Conservation (phyloP, 768 basidiomycete species). For the Lyophyllum semitale region DNA sequence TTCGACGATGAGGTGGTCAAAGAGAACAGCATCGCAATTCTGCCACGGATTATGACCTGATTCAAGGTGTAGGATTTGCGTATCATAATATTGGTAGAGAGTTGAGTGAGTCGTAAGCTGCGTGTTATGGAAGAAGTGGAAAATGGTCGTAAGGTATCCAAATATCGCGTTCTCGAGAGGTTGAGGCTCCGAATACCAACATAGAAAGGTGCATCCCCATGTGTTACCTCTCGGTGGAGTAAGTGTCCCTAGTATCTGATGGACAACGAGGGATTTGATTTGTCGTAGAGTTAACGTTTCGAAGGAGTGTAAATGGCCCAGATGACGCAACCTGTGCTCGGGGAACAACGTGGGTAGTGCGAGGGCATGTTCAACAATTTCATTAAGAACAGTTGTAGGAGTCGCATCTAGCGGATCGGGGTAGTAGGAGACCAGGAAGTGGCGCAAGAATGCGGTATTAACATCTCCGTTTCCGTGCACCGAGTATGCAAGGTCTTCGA, state of each 20-base stretch:
- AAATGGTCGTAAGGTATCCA: slow-evolving; percentile 30
- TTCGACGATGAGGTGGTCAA: slow-evolving; percentile 23
- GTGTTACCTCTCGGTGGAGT: slow-evolving; percentile 24
- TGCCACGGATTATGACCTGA: slow-evolving; percentile 2
- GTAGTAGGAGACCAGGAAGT: slow-evolving; percentile 18
- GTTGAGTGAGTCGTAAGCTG: slow-evolving; percentile 1
- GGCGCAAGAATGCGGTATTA: slow-evolving; percentile 21
- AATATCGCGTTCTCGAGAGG: slow-evolving; percentile 26
- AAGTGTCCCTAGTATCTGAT: slow-evolving; percentile 32
- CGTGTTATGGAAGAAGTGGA: slow-evolving; percentile 25
- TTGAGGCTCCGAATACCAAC: slow-evolving; percentile 31
- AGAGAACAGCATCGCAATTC: slow-evolving; percentile 11
- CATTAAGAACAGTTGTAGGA: slow-evolving; percentile 15
- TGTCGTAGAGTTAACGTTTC: slow-evolving; percentile 21
- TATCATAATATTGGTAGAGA: not conserved
- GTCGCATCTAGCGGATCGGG: slow-evolving; percentile 7
- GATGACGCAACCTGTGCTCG: slow-evolving; percentile 21
- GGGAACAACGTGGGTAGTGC: slow-evolving; percentile 29
- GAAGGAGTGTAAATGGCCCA: slow-evolving; percentile 15
- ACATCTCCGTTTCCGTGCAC: slow-evolving; percentile 28
- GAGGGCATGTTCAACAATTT: slow-evolving; percentile 27
- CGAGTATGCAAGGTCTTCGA: slow-evolving; percentile 33
- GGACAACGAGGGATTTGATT: slow-evolving; percentile 28
- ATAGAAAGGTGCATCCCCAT: slow-evolving; percentile 33
- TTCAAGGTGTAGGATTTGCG: not conserved